phyloP scores from a whole-genome alignment of 78 protist genomes.

The Dictyostelium brefeldianum region DNA sequence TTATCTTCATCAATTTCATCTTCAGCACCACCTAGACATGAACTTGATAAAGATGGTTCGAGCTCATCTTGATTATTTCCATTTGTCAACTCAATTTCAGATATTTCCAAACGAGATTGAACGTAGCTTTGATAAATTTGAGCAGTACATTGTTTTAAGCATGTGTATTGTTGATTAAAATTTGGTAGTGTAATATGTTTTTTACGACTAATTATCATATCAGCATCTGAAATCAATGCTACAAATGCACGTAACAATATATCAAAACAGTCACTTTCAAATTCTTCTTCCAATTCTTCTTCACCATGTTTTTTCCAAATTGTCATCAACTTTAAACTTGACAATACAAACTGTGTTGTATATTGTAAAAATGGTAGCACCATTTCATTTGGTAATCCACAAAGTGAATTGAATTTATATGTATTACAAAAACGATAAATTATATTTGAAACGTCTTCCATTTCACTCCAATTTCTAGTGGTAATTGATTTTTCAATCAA shows the following conservation, averaged over 20 bases:
- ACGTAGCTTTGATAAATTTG: constrained; percentile 47
- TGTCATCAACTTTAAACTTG: constrained; percentile 18
- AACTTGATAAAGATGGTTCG: not conserved
- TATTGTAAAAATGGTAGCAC: constrained; percentile 8
- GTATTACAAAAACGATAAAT: constrained; percentile 19
- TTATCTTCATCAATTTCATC: constrained; percentile 57
- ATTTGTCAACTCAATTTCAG: constrained; percentile 19
- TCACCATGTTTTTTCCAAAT: constrained; percentile 30
- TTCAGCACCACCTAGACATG: not conserved
- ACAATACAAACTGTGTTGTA: constrained; percentile 11
- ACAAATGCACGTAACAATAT: constrained; percentile 46
- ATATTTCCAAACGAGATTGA: constrained; percentile 44
- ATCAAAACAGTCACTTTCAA: constrained; percentile 54
- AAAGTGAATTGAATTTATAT: constrained; percentile 7
- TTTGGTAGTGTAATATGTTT: not conserved
- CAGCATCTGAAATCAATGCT: constrained; percentile 29
- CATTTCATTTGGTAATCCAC: not conserved
- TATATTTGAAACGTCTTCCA: constrained; percentile 39
- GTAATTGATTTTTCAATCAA: constrained; percentile 18
- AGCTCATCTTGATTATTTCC: not conserved
- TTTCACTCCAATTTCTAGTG: constrained; percentile 44
- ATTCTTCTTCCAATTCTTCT: constrained; percentile 54
- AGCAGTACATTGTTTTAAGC: not conserved
- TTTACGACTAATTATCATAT: not conserved
- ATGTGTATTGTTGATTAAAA: not conserved